Percentiles rank a stretch among this genome's conserved stretches.
These are phyloP conservation scores for Lentinula guzmanii DNA, from an alignment of 768 basidiomycete genomes.

Conservation along the genomic window DNA sequence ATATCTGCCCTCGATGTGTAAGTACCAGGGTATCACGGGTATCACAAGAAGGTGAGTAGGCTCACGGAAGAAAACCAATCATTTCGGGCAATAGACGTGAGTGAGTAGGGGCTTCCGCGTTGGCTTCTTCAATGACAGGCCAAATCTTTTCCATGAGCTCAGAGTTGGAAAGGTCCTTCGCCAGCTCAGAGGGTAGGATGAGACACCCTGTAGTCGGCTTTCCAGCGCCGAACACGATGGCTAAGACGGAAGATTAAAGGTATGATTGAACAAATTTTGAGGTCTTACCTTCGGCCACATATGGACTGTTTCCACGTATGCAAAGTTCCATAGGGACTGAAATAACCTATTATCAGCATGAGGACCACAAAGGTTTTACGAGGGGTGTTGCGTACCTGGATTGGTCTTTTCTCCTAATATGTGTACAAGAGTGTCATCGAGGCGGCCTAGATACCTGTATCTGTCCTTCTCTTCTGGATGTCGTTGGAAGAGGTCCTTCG, in stretches of 20 bases:
- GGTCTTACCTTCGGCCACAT: constrained; percentile 32
- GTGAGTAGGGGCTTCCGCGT: constrained; percentile 45
- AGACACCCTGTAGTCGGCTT: constrained; percentile 44
- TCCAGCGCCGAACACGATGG: constrained; percentile 47
- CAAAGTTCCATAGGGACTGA: constrained; percentile 45
- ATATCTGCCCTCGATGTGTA: constrained; percentile 11
- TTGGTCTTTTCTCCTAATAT: constrained; percentile 50
- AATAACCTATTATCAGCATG: background rate
- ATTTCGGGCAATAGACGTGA: constrained; percentile 46
- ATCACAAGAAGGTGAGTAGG: background rate
- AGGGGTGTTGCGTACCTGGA: constrained; percentile 20
- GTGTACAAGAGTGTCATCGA: constrained; percentile 49
- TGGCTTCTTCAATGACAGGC: constrained; percentile 45
- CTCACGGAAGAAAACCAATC: constrained; percentile 40
- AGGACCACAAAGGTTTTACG: background rate
- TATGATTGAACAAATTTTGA: background rate
- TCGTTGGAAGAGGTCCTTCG: constrained; percentile 46
- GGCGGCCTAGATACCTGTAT: constrained; percentile 28
- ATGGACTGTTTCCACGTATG: constrained; percentile 41
- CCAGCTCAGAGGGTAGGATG: constrained; percentile 41
- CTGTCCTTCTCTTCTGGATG: constrained; percentile 32
- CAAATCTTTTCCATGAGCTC: constrained; percentile 28
- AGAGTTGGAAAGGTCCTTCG: constrained; percentile 14
- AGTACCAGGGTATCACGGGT: background rate
- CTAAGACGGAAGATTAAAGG: constrained; percentile 11